A percentile compares a stretch with the other conserved stretches of the same genome.
phyloP scores from a whole-genome alignment of 495 filamentous ascomycete species.

The Cetradonia linearis region DNA sequence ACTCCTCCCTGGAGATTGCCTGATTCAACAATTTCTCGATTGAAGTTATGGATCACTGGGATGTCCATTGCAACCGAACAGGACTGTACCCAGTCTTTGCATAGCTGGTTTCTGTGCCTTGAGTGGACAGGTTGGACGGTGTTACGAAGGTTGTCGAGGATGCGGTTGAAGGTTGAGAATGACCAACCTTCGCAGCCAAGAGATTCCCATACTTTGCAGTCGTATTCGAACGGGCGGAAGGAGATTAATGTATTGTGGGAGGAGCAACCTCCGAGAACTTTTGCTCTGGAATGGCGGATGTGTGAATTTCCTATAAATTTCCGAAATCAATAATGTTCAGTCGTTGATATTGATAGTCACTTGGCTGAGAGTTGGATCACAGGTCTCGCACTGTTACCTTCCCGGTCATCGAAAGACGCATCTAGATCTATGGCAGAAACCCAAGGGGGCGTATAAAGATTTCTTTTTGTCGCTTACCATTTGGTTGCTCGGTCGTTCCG shows the following conservation, averaged over 20 bases:
- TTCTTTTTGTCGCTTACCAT: slow-evolving; percentile 39
- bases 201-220: slow-evolving; percentile 61
- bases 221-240: slow-evolving; percentile 73
- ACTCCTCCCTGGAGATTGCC: slow-evolving; percentile 61
- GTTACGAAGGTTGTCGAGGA: slow-evolving; percentile 67
- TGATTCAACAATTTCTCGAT: slow-evolving; percentile 57
- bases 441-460: neutral
- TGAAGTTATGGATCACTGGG: slow-evolving; percentile 70
- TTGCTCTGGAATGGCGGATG: slow-evolving; percentile 75
- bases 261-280: slow-evolving; percentile 77
- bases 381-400: neutral
- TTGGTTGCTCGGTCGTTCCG: slow-evolving; percentile 73
- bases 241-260: slow-evolving; percentile 82
- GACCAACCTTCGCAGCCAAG: slow-evolving; percentile 68
- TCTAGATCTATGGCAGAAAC: neutral
- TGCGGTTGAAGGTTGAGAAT: slow-evolving; percentile 65
- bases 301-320: slow-evolving; percentile 55
- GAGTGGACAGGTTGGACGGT: slow-evolving; percentile 69
- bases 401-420: neutral
- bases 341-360: too few species aligned
- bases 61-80: slow-evolving; percentile 64
- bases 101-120: slow-evolving; percentile 70
- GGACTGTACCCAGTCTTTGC: slow-evolving; percentile 70
- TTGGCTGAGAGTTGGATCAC: neutral
- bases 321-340: slow-evolving; percentile 2